Conservation (phyloP, 1,284 basidiomycete species). For the Sanghuangporus sanghuang region DNA sequence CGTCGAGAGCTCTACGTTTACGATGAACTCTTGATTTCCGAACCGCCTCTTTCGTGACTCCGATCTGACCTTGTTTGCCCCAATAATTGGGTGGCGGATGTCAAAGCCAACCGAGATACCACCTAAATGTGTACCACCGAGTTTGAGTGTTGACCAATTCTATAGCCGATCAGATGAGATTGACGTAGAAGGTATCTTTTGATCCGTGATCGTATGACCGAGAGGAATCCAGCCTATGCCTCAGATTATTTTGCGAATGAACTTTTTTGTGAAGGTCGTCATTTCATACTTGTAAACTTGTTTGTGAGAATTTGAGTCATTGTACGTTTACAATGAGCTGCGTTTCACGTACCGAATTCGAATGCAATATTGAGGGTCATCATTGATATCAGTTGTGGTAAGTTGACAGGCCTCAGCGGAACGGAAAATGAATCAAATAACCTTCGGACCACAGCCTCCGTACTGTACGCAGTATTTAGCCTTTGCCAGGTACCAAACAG, state of each 20-base stretch:
- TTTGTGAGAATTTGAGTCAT: too few species aligned
- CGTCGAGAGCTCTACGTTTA: not conserved
- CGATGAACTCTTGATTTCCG: not conserved
- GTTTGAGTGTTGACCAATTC: not conserved
- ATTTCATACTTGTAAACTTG: too few species aligned
- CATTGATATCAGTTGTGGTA: too few species aligned
- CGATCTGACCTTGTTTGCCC: not conserved
- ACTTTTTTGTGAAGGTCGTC: too few species aligned
- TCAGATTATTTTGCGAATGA: not conserved
- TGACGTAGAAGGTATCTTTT: not conserved
- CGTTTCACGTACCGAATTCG: too few species aligned
- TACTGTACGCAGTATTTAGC: too few species aligned
- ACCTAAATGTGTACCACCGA: not conserved
- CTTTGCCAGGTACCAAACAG: too few species aligned
- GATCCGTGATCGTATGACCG: not conserved
- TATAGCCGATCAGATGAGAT: not conserved
- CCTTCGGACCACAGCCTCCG: too few species aligned
- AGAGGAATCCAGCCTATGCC: not conserved
- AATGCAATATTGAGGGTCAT: too few species aligned
- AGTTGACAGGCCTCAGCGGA: too few species aligned
- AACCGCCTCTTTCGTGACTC: not conserved
- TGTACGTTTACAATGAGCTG: too few species aligned
- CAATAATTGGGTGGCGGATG: not conserved
- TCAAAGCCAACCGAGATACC: conserved; percentile 4
- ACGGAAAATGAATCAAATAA: too few species aligned